A percentile compares a stretch with the other conserved stretches of the same genome.
These are phyloP conservation scores for Mycena chlorophos DNA, from an alignment of 768 basidiomycete species.

Conservation along the genomic window DNA sequence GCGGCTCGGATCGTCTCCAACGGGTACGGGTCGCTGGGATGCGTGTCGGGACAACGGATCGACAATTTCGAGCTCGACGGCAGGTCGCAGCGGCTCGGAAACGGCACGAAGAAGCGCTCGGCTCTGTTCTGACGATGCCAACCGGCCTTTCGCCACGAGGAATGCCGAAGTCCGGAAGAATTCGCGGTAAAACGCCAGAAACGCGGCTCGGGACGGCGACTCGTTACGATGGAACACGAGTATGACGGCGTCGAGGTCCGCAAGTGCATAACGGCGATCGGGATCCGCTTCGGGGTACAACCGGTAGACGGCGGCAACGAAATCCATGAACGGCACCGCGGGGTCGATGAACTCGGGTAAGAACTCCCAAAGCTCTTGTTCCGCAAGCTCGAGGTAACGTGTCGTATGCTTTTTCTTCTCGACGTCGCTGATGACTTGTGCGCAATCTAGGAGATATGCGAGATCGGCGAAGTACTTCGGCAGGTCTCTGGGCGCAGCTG, in stretches of 20 bases:
- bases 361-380: conserved; percentile 21
- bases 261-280: conserved; percentile 16
- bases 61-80: conserved; percentile 15
- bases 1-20: not conserved
- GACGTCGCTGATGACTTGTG: conserved; percentile 1
- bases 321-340: conserved; percentile 18
- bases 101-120: conserved; percentile 21
- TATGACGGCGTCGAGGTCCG: conserved; percentile 28
- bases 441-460: conserved; percentile 10
- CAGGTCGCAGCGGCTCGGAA: not conserved
- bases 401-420: conserved; percentile 20
- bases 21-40: not conserved
- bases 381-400: conserved; percentile 13
- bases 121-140: conserved; percentile 22
- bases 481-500: conserved; percentile 14
- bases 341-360: conserved; percentile 16
- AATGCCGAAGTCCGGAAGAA: conserved; percentile 25
- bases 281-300: conserved; percentile 24
- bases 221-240: conserved; percentile 11
- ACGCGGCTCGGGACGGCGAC: conserved; percentile 13
- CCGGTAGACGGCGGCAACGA: conserved; percentile 22
- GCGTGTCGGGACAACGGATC: not conserved
- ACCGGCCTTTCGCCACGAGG: conserved; percentile 12
- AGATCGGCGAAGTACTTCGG: conserved; percentile 19
- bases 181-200: conserved; percentile 22